Percentiles rank a stretch among this genome's conserved stretches.
Conservation (phyloP, 176 grass and related monocot species). For the Paspalum vaginatum region DNA sequence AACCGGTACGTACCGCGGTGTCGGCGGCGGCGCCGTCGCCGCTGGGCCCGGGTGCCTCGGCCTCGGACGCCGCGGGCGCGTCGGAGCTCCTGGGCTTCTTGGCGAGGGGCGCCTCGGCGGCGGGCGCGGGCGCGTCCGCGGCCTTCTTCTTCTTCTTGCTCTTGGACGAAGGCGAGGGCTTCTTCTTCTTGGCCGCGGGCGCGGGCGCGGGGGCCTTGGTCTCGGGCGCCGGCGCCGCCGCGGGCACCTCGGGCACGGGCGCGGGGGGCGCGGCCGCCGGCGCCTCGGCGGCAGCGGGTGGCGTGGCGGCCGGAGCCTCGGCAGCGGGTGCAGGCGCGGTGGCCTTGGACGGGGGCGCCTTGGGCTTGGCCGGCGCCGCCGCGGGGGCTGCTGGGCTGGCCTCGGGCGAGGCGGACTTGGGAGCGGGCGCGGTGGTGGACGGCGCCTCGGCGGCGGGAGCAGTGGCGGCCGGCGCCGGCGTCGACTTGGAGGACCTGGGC, state of each 20-base stretch:
- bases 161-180: slow-evolving; percentile 25
- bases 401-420: neutral
- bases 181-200: slow-evolving; percentile 52
- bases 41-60: slow-evolving; percentile 45
- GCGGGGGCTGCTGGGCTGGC: neutral
- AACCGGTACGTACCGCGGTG: slow-evolving; percentile 33
- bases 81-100: slow-evolving; percentile 10
- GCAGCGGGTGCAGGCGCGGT: neutral
- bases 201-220: slow-evolving; percentile 39
- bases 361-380: slow-evolving; percentile 33
- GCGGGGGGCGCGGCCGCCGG: slow-evolving; percentile 12
- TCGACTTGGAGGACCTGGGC: slow-evolving; percentile 11
- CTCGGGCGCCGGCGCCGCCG: slow-evolving; percentile 18
- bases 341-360: slow-evolving; percentile 34
- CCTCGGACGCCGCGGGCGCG: slow-evolving; percentile 3
- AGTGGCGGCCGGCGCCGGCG: neutral
- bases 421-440: neutral
- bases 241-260: slow-evolving; percentile 1
- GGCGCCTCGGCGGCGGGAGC: neutral
- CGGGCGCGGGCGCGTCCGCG: slow-evolving; percentile 37
- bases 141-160: slow-evolving; percentile 47
- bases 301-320: neutral
- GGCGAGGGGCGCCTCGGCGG: neutral
- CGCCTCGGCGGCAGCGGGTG: neutral
- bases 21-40: slow-evolving; percentile 34